Conservation (phyloP, 768 basidiomycete genomes). For the Mycena vulgaris region DNA sequence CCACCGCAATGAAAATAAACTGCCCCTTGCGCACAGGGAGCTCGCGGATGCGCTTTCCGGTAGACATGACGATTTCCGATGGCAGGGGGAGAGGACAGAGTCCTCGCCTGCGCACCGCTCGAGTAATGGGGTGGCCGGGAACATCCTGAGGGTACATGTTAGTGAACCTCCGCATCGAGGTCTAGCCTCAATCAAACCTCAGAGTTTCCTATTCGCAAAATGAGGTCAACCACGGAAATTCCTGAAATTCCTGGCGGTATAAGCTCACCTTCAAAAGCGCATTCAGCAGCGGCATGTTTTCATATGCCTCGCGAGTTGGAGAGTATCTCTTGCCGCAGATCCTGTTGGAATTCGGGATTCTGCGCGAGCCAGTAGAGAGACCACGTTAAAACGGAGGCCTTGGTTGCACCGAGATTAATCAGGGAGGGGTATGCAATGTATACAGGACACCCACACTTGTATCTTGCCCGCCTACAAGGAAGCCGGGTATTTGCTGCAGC, state of each 20-base stretch:
- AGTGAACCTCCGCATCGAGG: not conserved
- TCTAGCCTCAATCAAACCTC: slow-evolving; percentile 22
- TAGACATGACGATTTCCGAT: slow-evolving; percentile 10
- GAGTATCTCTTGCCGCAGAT: slow-evolving; percentile 31
- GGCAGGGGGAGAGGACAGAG: slow-evolving; percentile 29
- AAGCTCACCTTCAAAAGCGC: slow-evolving; percentile 35
- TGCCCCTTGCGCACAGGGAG: slow-evolving; percentile 34
- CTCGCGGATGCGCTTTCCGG: slow-evolving; percentile 8
- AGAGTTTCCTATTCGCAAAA: slow-evolving; percentile 33
- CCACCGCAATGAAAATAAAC: slow-evolving; percentile 24
- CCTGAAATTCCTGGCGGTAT: not conserved
- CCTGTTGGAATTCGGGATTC: slow-evolving; percentile 29
- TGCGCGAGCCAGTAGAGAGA: slow-evolving; percentile 26
- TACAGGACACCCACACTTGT: slow-evolving; percentile 20
- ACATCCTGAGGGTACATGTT: slow-evolving; percentile 12
- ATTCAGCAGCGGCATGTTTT: slow-evolving; percentile 31
- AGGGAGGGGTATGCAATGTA: too few species aligned
- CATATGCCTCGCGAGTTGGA: slow-evolving; percentile 10
- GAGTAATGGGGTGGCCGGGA: slow-evolving; percentile 6
- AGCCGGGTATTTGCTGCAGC: slow-evolving; percentile 27
- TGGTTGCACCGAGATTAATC: slow-evolving; percentile 3
- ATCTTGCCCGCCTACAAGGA: slow-evolving; percentile 35
- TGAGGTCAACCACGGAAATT: not conserved
- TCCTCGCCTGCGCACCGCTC: slow-evolving; percentile 29
- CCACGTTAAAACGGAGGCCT: slow-evolving; percentile 26